Evolutionary conservation across 1,139 yeast genomes (phyloP).

Genomic region (Kodamaea suecica): DNA sequence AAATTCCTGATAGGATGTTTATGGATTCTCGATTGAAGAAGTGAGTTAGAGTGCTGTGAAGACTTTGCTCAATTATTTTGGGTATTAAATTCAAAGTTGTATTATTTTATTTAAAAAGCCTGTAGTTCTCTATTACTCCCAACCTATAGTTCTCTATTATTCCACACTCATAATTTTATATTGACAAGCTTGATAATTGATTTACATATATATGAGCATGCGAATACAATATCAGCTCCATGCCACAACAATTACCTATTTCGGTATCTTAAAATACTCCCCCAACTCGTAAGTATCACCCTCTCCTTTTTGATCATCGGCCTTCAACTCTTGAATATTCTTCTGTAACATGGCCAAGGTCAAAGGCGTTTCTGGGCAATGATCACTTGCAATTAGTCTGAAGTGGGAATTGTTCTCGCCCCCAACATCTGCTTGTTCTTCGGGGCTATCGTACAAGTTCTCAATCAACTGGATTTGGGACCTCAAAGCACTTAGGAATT

Average conservation of each 20-base stretch:
- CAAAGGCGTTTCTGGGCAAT: conserved; percentile 22
- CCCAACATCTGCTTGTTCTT: conserved; percentile 12
- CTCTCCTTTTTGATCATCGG: conserved; percentile 31
- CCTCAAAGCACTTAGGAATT: conserved; percentile 31
- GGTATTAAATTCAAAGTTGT: too few relatives aligned
- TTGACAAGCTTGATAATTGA: too few relatives aligned
- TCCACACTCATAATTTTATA: too few relatives aligned
- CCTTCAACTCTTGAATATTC: conserved; percentile 22
- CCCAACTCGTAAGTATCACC: conserved; percentile 27
- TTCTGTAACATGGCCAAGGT: conserved; percentile 22
- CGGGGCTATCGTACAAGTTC: conserved; percentile 32
- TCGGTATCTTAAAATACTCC: conserved; percentile 2
- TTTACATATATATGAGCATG: too few relatives aligned
- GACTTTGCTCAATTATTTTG: too few relatives aligned
- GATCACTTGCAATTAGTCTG: conserved; percentile 37
- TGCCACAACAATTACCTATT: conserved; percentile 1
- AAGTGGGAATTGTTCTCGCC: conserved; percentile 24
- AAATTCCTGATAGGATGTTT: conserved; percentile 70
- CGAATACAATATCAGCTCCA: too few relatives aligned
- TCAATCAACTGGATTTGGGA: conserved; percentile 47
- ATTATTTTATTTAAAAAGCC: too few relatives aligned
- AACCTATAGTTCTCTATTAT: too few relatives aligned
- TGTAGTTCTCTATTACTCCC: too few relatives aligned
- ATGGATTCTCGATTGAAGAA: conserved; percentile 66
- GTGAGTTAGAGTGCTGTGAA: conserved; percentile 2